A percentile compares a stretch with the other conserved stretches of the same genome.
phyloP scores from a whole-genome alignment of 2,329 filamentous ascomycete genomes.

The Alternaria hordeiaustralica region DNA sequence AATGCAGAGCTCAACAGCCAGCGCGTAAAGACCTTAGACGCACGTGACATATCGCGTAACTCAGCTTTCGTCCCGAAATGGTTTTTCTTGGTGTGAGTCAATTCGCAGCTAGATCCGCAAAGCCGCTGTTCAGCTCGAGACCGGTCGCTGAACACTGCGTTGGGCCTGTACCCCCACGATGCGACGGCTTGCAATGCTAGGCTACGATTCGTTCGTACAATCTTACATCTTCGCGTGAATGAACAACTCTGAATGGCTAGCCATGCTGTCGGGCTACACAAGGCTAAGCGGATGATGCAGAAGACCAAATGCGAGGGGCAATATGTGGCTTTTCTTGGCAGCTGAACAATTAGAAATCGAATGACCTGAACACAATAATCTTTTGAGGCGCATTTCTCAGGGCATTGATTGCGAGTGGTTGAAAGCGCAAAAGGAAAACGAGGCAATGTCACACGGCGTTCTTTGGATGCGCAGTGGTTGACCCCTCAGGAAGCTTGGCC shows the following conservation, averaged over 20 bases:
- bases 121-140: background rate
- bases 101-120: background rate
- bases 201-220: background rate
- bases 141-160: background rate
- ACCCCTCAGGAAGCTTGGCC: slow-evolving; percentile 4
- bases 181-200: background rate
- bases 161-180: background rate
- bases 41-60: background rate
- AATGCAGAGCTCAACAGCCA: background rate
- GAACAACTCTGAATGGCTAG: background rate
- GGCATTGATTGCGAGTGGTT: background rate
- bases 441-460: background rate
- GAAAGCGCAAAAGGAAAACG: background rate
- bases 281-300: background rate
- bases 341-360: background rate
- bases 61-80: background rate
- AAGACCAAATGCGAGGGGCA: background rate
- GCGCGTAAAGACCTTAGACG: background rate
- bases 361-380: background rate
- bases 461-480: background rate
- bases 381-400: background rate
- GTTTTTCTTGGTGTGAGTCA: background rate
- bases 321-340: slow-evolving; percentile 11
- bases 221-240: background rate
- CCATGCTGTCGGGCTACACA: background rate